A percentile compares a stretch with the other conserved stretches of the same genome.
Conservation (phyloP, 768 basidiomycete species). For the Auricularia sp. region DNA sequence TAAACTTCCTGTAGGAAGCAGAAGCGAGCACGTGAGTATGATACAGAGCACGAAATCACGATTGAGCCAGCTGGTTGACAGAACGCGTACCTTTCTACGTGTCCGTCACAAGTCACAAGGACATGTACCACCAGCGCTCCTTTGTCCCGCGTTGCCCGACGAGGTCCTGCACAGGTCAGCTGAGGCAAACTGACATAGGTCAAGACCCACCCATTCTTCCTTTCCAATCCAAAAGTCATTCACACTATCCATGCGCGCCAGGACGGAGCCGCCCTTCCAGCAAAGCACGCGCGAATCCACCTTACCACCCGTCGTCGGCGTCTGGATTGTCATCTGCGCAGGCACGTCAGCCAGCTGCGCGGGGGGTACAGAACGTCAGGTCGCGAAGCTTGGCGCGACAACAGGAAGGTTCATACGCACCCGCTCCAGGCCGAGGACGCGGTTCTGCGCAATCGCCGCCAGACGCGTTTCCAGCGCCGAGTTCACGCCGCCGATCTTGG, state of each 20-base stretch:
- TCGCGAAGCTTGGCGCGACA: background rate
- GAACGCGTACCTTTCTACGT: too few relatives aligned
- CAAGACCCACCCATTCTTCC: conserved; percentile 69
- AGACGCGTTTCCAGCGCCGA: conserved; percentile 85
- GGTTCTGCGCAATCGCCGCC: conserved; percentile 11
- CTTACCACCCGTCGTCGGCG: conserved; percentile 69
- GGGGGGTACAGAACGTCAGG: background rate
- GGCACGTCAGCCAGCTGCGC: background rate
- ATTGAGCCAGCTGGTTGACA: too few relatives aligned
- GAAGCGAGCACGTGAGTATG: too few relatives aligned
- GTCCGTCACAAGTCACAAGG: conserved; percentile 8
- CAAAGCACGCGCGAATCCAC: conserved; percentile 81
- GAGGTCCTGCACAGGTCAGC: conserved; percentile 40
- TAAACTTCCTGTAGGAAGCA: too few relatives aligned
- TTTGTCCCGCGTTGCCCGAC: conserved; percentile 74
- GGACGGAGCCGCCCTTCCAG: conserved; percentile 92
- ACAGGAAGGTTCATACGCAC: conserved; percentile 1
- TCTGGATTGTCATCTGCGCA: conserved; percentile 42
- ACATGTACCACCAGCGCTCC: conserved; percentile 75
- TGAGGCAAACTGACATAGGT: background rate
- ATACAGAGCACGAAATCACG: too few relatives aligned
- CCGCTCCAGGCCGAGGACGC: background rate
- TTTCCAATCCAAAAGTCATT: conserved; percentile 82
- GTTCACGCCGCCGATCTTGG: conserved; percentile 69
- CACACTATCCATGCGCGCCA: conserved; percentile 85